Evolutionary conservation across 2,329 filamentous ascomycete species (phyloP).

Genomic region (Ceratocystis albifundus): DNA sequence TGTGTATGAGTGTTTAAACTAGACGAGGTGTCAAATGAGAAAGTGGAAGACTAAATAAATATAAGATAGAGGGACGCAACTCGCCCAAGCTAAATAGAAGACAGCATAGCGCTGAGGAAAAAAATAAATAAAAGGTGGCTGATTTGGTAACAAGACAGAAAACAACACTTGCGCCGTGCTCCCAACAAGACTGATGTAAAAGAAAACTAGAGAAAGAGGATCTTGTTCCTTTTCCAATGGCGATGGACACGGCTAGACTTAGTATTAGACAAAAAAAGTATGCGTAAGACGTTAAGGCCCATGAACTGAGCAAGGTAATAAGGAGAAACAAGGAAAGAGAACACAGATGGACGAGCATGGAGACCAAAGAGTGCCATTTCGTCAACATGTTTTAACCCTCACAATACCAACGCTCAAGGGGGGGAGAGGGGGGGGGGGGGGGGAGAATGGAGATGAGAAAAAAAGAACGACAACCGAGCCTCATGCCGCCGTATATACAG

Average conservation of each 20-base stretch:
- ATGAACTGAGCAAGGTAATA: background rate
- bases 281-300: conserved; percentile 5
- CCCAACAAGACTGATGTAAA: conserved; percentile 12
- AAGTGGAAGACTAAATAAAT: background rate
- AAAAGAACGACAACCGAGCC: background rate
- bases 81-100: background rate
- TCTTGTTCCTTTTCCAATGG: background rate
- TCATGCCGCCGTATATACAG: background rate
- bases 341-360: conserved; percentile 13
- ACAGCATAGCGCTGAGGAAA: background rate
- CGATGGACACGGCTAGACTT: background rate
- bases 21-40: background rate
- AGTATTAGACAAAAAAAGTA: conserved; percentile 1
- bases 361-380: background rate
- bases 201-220: conserved; percentile 8
- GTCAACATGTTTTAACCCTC: background rate
- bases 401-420: background rate
- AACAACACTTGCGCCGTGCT: conserved; percentile 18
- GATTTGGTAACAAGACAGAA: conserved; percentile 9
- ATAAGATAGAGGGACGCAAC: background rate
- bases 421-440: background rate
- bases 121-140: background rate
- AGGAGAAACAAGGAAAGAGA: conserved; percentile 25
- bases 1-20: no score
- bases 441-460: background rate